Evolutionary conservation across 2,329 filamentous ascomycete genomes (phyloP), one percentile per base, ranked within the genome.

Genomic region (Diaporthe humulicola): DNA sequence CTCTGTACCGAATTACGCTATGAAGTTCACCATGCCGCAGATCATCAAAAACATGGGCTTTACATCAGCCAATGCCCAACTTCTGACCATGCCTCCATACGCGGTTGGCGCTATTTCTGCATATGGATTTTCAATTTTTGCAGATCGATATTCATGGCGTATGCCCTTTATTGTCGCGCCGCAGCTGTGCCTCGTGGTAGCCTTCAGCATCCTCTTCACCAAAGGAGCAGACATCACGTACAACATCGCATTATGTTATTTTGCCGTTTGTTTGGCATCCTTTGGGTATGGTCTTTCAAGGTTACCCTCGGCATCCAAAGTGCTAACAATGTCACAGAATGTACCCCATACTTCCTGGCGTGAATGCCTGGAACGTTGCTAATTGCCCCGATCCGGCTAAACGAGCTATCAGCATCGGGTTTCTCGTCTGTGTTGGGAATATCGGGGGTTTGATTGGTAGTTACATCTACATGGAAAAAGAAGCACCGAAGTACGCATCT

Each of bases 341-440:
- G 71, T 94, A 94, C 78, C 92, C 93, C 0, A 90, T 88, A 61
- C 90, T 94, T 71, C 82, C 92, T 1, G 77, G 81, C 3, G 93
- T 91, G 0, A 91, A 94, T 57, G 88, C 91, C 0, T 95, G 93
- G 93, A 85, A 88, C 0, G 88, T 88, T 45, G 94, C 94, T 81
- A 95, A 95, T 75, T 87, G 91, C 22, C 93, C 80, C 0, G 81
- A 81, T 1, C 78, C 81, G 0, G 79, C 78, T 12, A 81, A 84
- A 66, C 77, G 84, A n/a, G 82, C 83, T 0, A 81, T 85, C 45
- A 83, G 81, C 1, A 81, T 86, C 28, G 85, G 82, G 0, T 80
- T 84, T 33, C 83, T 82, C 75, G 84, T 83, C 38, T 81, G 81
- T 58, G 74, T 84, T 15, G 84, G 84, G 4, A 86, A 86, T 56